Percentiles rank a stretch among this genome's conserved stretches.
These are phyloP conservation scores for Penicillium verhagenii DNA, from an alignment of 495 filamentous ascomycete species.

Conservation along the genomic window DNA sequence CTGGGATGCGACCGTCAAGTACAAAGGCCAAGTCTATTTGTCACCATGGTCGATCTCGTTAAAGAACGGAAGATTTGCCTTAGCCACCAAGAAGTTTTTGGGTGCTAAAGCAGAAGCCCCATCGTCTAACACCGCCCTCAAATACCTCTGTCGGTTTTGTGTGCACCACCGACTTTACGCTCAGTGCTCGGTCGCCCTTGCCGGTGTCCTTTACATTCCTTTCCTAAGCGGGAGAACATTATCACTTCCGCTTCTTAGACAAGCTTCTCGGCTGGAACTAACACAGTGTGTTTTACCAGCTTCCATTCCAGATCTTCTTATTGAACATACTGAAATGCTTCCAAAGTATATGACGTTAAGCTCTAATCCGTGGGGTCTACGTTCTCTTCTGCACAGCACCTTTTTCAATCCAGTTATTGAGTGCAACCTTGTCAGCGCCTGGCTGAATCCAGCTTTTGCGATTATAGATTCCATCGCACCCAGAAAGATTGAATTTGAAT, in stretches of 20 bases:
- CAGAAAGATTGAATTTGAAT: not conserved
- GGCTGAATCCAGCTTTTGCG: constrained; percentile 32
- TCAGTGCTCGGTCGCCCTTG: constrained; percentile 29
- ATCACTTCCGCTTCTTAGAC: constrained; percentile 22
- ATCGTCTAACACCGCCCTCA: constrained; percentile 18
- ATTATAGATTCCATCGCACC: constrained; percentile 15
- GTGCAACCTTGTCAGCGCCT: constrained; percentile 34
- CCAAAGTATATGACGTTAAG: constrained; percentile 28
- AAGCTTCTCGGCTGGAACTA: not conserved
- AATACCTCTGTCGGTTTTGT: constrained; percentile 28
- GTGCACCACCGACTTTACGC: constrained; percentile 21
- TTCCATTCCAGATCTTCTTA: constrained; percentile 16
- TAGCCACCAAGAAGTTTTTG: not conserved
- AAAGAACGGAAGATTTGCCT: constrained; percentile 1
- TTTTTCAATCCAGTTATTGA: constrained; percentile 29
- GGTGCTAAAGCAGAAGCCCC: constrained; percentile 7
- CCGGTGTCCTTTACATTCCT: constrained; percentile 27
- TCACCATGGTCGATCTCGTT: constrained; percentile 27
- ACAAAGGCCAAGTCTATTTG: constrained; percentile 23
- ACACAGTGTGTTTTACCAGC: not conserved
- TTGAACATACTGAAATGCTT: constrained; percentile 14
- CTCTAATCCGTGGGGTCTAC: constrained; percentile 27
- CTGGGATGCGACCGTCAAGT: constrained; percentile 21
- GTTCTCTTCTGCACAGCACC: constrained; percentile 26
- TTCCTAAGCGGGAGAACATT: constrained; percentile 12